A percentile compares a stretch with the other conserved stretches of the same genome.
phyloP scores from a whole-genome alignment of 768 basidiomycete genomes.

The Macrolepiota dolichaula region DNA sequence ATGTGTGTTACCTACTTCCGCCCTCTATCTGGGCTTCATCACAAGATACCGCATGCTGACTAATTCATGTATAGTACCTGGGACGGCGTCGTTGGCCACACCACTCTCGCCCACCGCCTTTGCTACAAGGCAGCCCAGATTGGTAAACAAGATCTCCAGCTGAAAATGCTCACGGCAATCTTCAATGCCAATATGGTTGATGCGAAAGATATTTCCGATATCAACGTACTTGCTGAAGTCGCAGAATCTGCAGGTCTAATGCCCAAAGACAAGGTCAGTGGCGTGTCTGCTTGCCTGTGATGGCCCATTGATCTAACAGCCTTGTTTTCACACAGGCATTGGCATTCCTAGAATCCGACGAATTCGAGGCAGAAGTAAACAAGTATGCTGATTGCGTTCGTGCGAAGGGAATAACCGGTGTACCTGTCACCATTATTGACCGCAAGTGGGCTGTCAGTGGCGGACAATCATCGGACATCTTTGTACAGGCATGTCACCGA shows the following conservation, averaged over 20 bases:
- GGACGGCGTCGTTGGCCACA: slow-evolving; percentile 59
- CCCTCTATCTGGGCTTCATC: neutral
- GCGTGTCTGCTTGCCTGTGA: neutral
- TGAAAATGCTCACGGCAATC: slow-evolving; percentile 50
- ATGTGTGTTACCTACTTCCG: slow-evolving; percentile 34
- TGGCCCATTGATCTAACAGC: neutral
- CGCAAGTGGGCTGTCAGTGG: slow-evolving; percentile 76
- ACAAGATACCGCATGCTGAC: neutral
- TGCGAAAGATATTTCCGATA: slow-evolving; percentile 58
- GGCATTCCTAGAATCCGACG: slow-evolving; percentile 62
- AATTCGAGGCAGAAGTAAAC: slow-evolving; percentile 61
- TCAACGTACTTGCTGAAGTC: slow-evolving; percentile 52
- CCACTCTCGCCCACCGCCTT: slow-evolving; percentile 70
- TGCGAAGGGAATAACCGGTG: slow-evolving; percentile 67
- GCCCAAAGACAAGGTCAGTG: slow-evolving; percentile 54
- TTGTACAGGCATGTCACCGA: slow-evolving; percentile 49
- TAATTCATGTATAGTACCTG: slow-evolving; percentile 41
- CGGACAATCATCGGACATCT: slow-evolving; percentile 69
- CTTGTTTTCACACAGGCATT: slow-evolving; percentile 42
- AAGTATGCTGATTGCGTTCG: slow-evolving; percentile 60
- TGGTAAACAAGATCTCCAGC: slow-evolving; percentile 60
- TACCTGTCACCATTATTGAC: slow-evolving; percentile 79
- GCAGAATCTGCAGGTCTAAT: slow-evolving; percentile 57
- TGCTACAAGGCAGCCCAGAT: slow-evolving; percentile 62
- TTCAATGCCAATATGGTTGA: slow-evolving; percentile 70